Evolutionary conservation across 108 stramenopile genomes (phyloP).

Genomic region (Aurantiochytrium sp.): DNA sequence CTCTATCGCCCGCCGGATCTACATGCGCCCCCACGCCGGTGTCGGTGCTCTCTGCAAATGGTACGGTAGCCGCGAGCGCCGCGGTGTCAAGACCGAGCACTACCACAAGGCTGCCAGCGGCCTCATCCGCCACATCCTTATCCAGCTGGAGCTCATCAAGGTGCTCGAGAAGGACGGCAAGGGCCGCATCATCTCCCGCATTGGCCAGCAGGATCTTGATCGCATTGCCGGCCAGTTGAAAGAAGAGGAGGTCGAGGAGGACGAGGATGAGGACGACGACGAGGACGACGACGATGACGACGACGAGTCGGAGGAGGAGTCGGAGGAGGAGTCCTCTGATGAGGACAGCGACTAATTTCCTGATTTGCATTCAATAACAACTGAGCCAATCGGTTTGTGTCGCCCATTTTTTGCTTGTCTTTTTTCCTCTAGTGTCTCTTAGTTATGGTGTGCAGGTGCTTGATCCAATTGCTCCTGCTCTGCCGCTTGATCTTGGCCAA

Average conservation of each 20-base stretch:
- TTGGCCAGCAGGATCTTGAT: constrained; percentile 97
- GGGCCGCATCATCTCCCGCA: constrained; percentile 74
- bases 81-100: constrained; percentile 80
- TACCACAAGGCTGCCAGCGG: constrained; percentile 83
- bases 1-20: constrained; percentile 93
- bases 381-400: background rate
- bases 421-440: too few relatives aligned
- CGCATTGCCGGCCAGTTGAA: constrained; percentile 90
- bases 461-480: too few relatives aligned
- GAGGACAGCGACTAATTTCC: background rate
- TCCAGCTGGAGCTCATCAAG: constrained; percentile 87
- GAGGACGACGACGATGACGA: background rate
- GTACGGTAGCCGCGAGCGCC: constrained; percentile 86
- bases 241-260: constrained; percentile 58
- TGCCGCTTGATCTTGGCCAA: too few relatives aligned
- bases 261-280: constrained; percentile 14
- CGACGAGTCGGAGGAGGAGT: background rate
- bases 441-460: too few relatives aligned
- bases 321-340: background rate
- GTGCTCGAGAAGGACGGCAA: constrained; percentile 68
- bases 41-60: constrained; percentile 89
- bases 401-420: background rate
- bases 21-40: constrained; percentile 90
- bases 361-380: background rate
- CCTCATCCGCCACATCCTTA: constrained; percentile 85